These are phyloP conservation scores for Candida caryicola DNA, from an alignment of 805 yeast genomes.

Conservation along the genomic window DNA sequence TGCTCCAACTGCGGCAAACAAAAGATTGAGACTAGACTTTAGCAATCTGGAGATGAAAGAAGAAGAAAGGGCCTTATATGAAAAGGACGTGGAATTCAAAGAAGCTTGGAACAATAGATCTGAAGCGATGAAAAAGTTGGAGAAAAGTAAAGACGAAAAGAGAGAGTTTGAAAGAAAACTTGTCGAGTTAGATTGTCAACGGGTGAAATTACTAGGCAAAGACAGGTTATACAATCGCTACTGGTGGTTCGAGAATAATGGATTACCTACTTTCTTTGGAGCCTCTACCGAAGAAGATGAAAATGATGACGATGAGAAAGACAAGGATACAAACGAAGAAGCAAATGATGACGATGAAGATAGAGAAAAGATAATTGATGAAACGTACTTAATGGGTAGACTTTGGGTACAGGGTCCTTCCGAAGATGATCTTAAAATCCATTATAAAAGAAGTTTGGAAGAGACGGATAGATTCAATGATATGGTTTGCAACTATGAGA, in stretches of 20 bases:
- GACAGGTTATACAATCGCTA: conserved; percentile 84
- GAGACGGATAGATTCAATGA: conserved; percentile 2
- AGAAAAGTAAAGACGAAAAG: conserved; percentile 48
- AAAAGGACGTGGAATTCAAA: conserved; percentile 41
- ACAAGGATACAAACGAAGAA: conserved; percentile 16
- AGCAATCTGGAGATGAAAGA: conserved; percentile 37
- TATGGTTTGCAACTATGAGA: conserved; percentile 12
- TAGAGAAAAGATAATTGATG: conserved; percentile 46
- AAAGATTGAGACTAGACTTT: conserved; percentile 11
- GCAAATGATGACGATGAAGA: conserved; percentile 39
- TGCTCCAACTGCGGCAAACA: conserved; percentile 1
- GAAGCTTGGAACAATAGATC: conserved; percentile 45
- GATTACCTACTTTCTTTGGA: conserved; percentile 57
- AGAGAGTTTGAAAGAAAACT: conserved; percentile 58
- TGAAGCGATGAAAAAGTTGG: conserved; percentile 38
- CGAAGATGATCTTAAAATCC: conserved; percentile 38
- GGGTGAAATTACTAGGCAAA: conserved; percentile 72
- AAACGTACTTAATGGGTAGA: conserved; percentile 74
- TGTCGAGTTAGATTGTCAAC: conserved; percentile 69
- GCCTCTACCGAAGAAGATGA: conserved; percentile 40
- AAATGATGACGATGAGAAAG: conserved; percentile 34
- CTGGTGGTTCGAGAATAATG: conserved; percentile 94
- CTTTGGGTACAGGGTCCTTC: conserved; percentile 91
- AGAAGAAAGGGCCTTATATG: conserved; percentile 38
- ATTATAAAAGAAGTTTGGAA: conserved; percentile 13